phyloP scores from a whole-genome alignment of 1,284 basidiomycete species.

The Flammula alnicola region DNA sequence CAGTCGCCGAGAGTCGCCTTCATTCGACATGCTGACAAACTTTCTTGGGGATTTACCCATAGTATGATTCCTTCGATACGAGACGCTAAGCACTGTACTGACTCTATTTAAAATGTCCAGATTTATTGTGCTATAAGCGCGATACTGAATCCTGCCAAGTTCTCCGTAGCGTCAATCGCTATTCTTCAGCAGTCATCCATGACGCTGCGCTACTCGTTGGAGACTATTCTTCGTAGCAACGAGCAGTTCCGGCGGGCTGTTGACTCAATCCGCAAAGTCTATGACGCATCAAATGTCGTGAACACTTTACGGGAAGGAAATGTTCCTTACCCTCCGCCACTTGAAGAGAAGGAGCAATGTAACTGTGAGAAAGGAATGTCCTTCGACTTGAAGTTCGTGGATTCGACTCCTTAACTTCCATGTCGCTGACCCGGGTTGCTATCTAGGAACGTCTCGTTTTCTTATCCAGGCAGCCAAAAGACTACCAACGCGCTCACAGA shows the following conservation, averaged over 20 bases:
- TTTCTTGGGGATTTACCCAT: conserved; percentile 20
- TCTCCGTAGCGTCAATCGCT: conserved; percentile 24
- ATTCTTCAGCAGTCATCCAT: conserved; percentile 25
- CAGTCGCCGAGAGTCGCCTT: conserved; percentile 7
- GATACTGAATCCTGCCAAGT: conserved; percentile 13
- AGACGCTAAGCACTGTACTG: not conserved
- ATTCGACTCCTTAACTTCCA: not conserved
- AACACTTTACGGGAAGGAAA: conserved; percentile 10
- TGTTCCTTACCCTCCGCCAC: conserved; percentile 6
- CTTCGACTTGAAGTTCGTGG: conserved; percentile 21
- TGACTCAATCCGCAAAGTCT: conserved; percentile 11
- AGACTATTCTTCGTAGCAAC: conserved; percentile 3
- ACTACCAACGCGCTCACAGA: conserved; percentile 41
- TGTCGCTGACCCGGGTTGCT: not conserved
- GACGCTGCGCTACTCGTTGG: conserved; percentile 13
- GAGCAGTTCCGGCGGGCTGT: conserved; percentile 15
- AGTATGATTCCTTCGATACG: conserved; percentile 7
- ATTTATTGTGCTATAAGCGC: conserved; percentile 17
- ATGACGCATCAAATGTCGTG: conserved; percentile 5
- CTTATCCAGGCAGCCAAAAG: conserved; percentile 48
- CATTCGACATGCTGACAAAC: conserved; percentile 2
- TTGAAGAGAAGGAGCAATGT: not conserved
- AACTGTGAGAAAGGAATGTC: conserved; percentile 17
- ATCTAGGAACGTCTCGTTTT: conserved; percentile 44
- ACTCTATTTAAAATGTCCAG: conserved; percentile 6